A percentile compares a stretch with the other conserved stretches of the same genome.
Evolutionary conservation across 2,329 filamentous ascomycete genomes (phyloP).

Genomic region (Keithomyces neogunnii): DNA sequence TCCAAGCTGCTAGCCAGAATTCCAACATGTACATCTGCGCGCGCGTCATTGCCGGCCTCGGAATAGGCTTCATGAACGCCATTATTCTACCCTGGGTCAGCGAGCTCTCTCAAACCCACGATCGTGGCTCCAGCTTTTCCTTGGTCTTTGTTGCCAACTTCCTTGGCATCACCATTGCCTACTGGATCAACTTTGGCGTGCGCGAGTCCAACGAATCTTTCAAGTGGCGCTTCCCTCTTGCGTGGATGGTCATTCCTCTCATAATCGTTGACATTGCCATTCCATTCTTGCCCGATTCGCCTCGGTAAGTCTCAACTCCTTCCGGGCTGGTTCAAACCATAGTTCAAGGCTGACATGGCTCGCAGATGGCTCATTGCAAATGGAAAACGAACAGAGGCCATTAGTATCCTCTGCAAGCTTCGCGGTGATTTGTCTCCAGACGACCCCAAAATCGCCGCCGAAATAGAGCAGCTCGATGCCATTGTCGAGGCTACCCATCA

Average conservation of each 20-base stretch:
- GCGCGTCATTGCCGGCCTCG: conserved; percentile 41
- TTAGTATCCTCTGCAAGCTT: conserved; percentile 24
- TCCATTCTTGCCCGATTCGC: conserved; percentile 35
- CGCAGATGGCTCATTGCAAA: conserved; percentile 29
- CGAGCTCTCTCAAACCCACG: conserved; percentile 35
- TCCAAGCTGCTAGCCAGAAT: conserved; percentile 21
- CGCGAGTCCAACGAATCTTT: neutral
- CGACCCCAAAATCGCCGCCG: conserved; percentile 23
- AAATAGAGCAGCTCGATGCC: conserved; percentile 31
- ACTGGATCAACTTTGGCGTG: conserved; percentile 29
- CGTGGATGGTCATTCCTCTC: conserved; percentile 32
- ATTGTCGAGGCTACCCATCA: conserved; percentile 29
- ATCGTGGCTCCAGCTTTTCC: conserved; percentile 36
- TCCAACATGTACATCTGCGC: conserved; percentile 40
- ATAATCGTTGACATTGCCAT: conserved; percentile 29
- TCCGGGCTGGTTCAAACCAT: neutral
- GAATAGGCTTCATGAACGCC: conserved; percentile 40
- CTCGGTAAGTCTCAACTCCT: conserved; percentile 20
- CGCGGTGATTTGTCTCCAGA: conserved; percentile 21
- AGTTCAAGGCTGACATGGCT: neutral
- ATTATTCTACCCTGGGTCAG: conserved; percentile 40
- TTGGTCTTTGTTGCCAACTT: conserved; percentile 46
- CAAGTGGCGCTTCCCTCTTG: conserved; percentile 25
- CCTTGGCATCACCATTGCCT: conserved; percentile 36
- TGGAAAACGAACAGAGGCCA: conserved; percentile 19